Evolutionary conservation across 768 basidiomycete genomes (phyloP), one percentile per base, ranked within the genome.

Genomic region (Tricholoma sp.): DNA sequence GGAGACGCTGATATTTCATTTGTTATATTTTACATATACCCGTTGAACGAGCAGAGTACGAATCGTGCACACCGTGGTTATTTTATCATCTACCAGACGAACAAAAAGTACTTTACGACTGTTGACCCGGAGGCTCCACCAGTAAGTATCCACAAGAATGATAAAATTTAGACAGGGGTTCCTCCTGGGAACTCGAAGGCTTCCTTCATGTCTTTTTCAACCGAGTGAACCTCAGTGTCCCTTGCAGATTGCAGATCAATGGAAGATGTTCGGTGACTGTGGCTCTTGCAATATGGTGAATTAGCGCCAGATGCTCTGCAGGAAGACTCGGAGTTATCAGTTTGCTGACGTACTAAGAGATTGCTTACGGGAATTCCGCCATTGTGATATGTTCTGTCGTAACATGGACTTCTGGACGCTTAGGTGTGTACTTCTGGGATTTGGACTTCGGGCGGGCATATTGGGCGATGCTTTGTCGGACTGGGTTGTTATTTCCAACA

Each of bases 381-480:
- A 84, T 80, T 11, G 80, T 82, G 57, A 84, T 79, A 57, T 82
- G 79, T 67, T 84, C 81, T 10, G 83, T 84, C 14, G 80, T 82
- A 50, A 85, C 81, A 54, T 78, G 79, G 37, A 85, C 76, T 67
- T 81, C 79, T 14, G 76, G 76, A 14, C 76, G 75, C 14, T 69
- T 69, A 18, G 70, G 52, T 27, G 63, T 56, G 51, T 70, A 71
- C 54, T 66, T 72, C 49, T 74, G 66, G 35, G 69, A 60, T 64
- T 67, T 64, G 34, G 69, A 61, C 64, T 67, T 64, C 55, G 71
- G 61, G n/a, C 59, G 49, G 24, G 64, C 54, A 55, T 50, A 66
- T 18, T 64, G 63, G 34, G 63, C 63, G 12, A 64, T 66, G 60
- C 68, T 71, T 27, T 71, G 71, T 21, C 73, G 71, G 50, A 68